Evolutionary conservation across 2,329 filamentous ascomycete genomes (phyloP).

Genomic region (Calonectria pauciramosa): DNA sequence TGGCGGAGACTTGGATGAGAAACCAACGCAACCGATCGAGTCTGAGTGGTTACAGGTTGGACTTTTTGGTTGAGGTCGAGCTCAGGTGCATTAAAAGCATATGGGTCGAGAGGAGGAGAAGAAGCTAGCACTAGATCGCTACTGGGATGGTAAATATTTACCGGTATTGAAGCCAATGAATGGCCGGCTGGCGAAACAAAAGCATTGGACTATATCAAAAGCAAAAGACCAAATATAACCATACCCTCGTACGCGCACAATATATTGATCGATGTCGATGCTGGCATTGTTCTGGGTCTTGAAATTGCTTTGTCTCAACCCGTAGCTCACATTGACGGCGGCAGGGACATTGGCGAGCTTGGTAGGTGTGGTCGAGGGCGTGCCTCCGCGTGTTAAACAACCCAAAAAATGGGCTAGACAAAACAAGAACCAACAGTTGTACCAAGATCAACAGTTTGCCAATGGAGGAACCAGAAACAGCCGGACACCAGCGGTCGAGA

Average conservation of each 20-base stretch:
- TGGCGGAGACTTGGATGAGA: background rate
- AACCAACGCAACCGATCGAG: background rate
- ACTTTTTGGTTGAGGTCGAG: background rate
- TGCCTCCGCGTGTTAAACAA: background rate
- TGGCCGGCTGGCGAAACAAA: background rate
- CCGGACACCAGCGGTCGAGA: conserved; percentile 6
- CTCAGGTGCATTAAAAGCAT: background rate
- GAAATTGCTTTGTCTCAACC: background rate
- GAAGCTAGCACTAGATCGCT: background rate
- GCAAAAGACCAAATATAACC: no score
- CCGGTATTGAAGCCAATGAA: background rate
- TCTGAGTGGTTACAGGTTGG: background rate
- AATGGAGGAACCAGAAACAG: background rate
- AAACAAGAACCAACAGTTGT: background rate
- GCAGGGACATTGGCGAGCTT: background rate
- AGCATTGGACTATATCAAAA: background rate
- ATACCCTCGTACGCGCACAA: background rate
- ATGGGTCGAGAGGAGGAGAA: background rate
- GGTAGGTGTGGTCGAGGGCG: background rate
- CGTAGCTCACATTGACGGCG: background rate
- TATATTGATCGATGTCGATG: background rate
- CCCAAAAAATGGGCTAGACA: background rate
- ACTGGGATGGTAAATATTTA: background rate
- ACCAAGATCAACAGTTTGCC: background rate
- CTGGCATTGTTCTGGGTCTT: background rate